Conservation (phyloP, 2,329 filamentous ascomycete genomes). For the Trichoderma pleuroti region DNA sequence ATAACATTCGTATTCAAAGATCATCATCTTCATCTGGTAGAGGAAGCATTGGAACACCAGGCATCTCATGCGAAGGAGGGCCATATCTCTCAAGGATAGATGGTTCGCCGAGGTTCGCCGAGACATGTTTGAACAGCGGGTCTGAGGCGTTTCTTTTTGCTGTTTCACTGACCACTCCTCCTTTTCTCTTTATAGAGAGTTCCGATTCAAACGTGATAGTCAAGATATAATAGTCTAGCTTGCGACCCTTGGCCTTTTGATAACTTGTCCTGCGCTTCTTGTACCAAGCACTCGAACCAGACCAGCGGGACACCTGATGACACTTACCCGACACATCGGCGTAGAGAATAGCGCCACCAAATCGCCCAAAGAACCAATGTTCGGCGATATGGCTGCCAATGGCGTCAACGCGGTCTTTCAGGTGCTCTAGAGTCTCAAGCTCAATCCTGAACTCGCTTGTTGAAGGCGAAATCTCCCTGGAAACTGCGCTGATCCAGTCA, state of each 20-base stretch:
- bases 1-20: not conserved
- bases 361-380: constrained; percentile 35
- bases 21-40: not conserved
- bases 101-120: not conserved
- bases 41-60: not conserved
- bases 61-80: not conserved
- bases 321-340: constrained; percentile 27
- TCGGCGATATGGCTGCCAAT: constrained; percentile 38
- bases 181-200: constrained; percentile 22
- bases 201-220: constrained; percentile 36
- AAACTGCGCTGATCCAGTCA: constrained; percentile 33
- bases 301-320: constrained; percentile 37
- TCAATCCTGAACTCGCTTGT: constrained; percentile 37
- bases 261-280: not conserved
- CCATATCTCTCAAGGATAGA: not conserved
- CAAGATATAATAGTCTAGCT: constrained; percentile 44
- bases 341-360: constrained; percentile 32
- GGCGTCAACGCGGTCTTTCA: constrained; percentile 42
- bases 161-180: constrained; percentile 20
- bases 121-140: not conserved
- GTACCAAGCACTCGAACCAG: constrained; percentile 36
- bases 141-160: constrained; percentile 5
- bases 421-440: constrained; percentile 46
- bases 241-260: not conserved
- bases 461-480: not conserved